phyloP scores from a whole-genome alignment of 805 yeast species.

The Alloascoidea africana region DNA sequence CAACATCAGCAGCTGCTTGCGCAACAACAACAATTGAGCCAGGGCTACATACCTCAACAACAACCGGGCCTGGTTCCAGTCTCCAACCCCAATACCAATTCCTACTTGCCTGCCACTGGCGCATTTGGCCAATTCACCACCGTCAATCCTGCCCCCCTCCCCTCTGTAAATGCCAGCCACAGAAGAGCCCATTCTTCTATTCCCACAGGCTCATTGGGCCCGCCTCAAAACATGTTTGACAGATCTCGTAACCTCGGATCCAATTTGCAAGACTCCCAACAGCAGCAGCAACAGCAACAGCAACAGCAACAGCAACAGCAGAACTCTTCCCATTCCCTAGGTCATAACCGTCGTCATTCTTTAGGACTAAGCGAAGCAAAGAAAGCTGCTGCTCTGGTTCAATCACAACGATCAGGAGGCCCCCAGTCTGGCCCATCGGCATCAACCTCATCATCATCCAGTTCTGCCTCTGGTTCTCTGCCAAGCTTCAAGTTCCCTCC shows the following conservation, averaged over 20 bases:
- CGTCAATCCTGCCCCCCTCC: background rate
- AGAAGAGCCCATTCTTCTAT: slow-evolving; percentile 20
- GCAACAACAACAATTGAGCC: slow-evolving; percentile 38
- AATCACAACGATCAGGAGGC: slow-evolving; percentile 33
- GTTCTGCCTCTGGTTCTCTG: background rate
- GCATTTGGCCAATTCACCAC: slow-evolving; percentile 2
- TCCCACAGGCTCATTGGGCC: too few relatives aligned
- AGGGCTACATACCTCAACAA: background rate
- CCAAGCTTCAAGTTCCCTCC: background rate
- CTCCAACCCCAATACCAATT: background rate
- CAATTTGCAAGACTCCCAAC: slow-evolving; percentile 54
- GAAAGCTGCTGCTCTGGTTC: slow-evolving; percentile 86
- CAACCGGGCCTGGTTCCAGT: background rate
- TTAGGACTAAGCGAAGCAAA: slow-evolving; percentile 86
- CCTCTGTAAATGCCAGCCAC: slow-evolving; percentile 11
- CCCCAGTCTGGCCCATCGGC: slow-evolving; percentile 6
- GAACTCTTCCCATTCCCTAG: too few relatives aligned
- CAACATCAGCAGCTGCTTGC: slow-evolving; percentile 78
- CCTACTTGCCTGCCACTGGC: slow-evolving; percentile 1
- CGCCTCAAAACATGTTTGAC: background rate
- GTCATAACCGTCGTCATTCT: slow-evolving; percentile 87
- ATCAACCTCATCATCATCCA: slow-evolving; percentile 1
- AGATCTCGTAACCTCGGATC: slow-evolving; percentile 27
- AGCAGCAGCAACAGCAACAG: slow-evolving; percentile 11
- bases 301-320: slow-evolving; percentile 19